Evolutionary conservation across 768 basidiomycete genomes (phyloP).

Genomic region (Boletus sensibilis): DNA sequence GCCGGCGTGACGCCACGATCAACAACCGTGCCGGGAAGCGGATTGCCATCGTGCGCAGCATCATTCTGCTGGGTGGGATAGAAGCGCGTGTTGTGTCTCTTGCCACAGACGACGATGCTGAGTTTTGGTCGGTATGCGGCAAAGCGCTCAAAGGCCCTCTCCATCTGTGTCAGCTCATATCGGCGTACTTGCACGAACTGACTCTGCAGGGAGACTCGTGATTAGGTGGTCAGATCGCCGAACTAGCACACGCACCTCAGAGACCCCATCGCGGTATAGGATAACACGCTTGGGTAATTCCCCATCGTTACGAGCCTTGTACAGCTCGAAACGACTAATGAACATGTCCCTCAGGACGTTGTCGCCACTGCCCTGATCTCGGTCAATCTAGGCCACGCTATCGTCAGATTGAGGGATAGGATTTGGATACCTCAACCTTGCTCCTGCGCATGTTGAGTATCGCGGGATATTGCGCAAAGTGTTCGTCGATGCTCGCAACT

Average conservation of each 20-base stretch:
- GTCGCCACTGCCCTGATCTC: constrained; percentile 36
- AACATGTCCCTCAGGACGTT: constrained; percentile 45
- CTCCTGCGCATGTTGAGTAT: constrained; percentile 47
- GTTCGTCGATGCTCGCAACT: constrained; percentile 47
- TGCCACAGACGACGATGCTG: constrained; percentile 55
- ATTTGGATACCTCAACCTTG: constrained; percentile 60
- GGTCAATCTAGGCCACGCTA: not conserved
- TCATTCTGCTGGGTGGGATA: constrained; percentile 42
- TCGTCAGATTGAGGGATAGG: not conserved
- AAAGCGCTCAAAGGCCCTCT: constrained; percentile 41
- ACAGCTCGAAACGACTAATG: constrained; percentile 43
- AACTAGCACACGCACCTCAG: constrained; percentile 51
- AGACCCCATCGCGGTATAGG: constrained; percentile 70
- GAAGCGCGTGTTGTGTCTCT: constrained; percentile 57
- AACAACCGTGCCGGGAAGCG: constrained; percentile 54
- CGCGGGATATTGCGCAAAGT: constrained; percentile 50
- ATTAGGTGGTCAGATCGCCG: not conserved
- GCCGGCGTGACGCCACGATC: constrained; percentile 54
- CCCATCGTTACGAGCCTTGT: constrained; percentile 33
- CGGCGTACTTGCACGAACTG: constrained; percentile 46
- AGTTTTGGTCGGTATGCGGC: constrained; percentile 45
- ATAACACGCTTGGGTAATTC: constrained; percentile 44
- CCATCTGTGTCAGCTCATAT: constrained; percentile 43
- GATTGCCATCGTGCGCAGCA: constrained; percentile 47
- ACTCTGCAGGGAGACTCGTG: constrained; percentile 30